Conservation (phyloP, 2,329 filamentous ascomycete species). For the Tolypocladium tropicale region DNA sequence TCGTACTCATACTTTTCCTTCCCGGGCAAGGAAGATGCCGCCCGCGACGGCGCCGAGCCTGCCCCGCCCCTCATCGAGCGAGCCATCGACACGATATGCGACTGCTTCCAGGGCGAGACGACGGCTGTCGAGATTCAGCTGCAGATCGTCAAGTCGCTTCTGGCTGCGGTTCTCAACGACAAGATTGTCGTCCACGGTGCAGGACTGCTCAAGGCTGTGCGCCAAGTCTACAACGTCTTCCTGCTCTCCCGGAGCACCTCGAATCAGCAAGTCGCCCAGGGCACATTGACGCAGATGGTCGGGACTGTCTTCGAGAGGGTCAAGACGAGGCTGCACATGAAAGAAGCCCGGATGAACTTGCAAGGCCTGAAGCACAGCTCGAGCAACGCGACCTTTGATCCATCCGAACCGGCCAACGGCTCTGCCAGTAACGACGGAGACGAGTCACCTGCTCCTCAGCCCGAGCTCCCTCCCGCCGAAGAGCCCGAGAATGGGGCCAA, state of each 20-base stretch:
- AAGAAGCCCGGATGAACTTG: conserved; percentile 62
- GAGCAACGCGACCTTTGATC: conserved; percentile 42
- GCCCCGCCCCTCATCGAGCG: conserved; percentile 79
- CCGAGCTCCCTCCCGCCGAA: conserved; percentile 17
- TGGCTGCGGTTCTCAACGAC: conserved; percentile 93
- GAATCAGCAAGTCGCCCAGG: conserved; percentile 95
- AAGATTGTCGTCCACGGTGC: conserved; percentile 98
- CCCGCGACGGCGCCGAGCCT: conserved; percentile 28
- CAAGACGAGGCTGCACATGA: conserved; percentile 74
- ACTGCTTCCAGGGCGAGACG: conserved; percentile 95
- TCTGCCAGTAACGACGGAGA: conserved; percentile 27
- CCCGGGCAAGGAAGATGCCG: conserved; percentile 35
- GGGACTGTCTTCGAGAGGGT: conserved; percentile 96
- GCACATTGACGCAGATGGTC: conserved; percentile 96
- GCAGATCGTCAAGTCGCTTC: conserved; percentile 93
- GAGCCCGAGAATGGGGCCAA: conserved; percentile 34
- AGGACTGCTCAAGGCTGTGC: conserved; percentile 88
- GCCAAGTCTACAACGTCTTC: conserved; percentile 98
- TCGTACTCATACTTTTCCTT: conserved; percentile 97
- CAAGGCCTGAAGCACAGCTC: conserved; percentile 40
- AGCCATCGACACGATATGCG: conserved; percentile 98
- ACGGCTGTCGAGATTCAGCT: conserved; percentile 88
- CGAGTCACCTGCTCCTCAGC: conserved; percentile 21
- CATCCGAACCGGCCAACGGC: conserved; percentile 27
- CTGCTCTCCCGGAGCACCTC: conserved; percentile 85